Evolutionary conservation across 306 rosid genomes (phyloP).

Genomic region (Malus domestica): DNA sequence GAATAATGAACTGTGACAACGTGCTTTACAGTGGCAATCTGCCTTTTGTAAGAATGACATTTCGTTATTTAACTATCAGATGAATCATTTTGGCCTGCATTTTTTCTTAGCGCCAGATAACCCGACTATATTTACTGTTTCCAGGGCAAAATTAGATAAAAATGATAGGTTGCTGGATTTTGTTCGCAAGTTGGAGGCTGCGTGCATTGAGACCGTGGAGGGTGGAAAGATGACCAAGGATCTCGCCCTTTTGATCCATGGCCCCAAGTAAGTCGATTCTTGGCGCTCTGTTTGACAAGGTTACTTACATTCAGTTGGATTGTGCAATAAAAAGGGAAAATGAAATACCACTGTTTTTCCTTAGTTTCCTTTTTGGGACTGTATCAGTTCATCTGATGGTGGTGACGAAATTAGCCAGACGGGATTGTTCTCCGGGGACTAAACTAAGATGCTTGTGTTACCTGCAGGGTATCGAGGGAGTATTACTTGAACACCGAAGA

Average conservation of each 20-base stretch:
- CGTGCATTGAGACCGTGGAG: conserved; percentile 87
- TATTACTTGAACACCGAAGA: conserved; percentile 78
- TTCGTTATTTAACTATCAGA: not conserved
- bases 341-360: not conserved
- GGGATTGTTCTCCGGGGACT: not conserved
- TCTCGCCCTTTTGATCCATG: conserved; percentile 83
- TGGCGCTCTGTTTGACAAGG: not conserved
- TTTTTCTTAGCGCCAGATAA: not conserved
- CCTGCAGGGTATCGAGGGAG: conserved; percentile 75
- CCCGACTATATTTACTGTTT: not conserved
- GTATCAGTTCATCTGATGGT: not conserved
- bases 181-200: conserved; percentile 76
- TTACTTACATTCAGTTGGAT: not conserved
- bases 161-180: conserved; percentile 66
- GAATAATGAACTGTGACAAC: not conserved
- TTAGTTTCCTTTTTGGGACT: not conserved
- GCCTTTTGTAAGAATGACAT: not conserved
- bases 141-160: conserved; percentile 77
- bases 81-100: not conserved
- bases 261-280: conserved; percentile 61
- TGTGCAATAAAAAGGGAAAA: not conserved
- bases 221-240: conserved; percentile 94
- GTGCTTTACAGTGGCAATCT: not conserved
- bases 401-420: not conserved
- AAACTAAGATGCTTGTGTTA: conserved; percentile 1